These are phyloP conservation scores for Dimargaris cristalligena DNA, from an alignment of 192 early-diverging fungal genomes.

Conservation along the genomic window DNA sequence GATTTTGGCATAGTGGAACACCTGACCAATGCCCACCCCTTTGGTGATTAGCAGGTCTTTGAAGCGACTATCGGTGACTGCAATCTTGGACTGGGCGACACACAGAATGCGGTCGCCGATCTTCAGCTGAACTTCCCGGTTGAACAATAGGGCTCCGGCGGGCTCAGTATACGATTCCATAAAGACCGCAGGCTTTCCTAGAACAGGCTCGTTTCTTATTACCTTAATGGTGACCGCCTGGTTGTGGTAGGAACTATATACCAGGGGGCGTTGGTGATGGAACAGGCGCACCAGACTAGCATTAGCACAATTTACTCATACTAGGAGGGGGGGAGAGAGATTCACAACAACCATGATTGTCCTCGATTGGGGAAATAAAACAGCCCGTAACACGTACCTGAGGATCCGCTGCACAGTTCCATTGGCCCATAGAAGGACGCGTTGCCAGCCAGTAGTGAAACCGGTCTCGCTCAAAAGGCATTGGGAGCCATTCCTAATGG, in stretches of 20 bases:
- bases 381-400: no score
- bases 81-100: constrained; percentile 23
- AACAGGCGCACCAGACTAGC: no score
- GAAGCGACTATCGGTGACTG: constrained; percentile 21
- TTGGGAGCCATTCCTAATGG: constrained; percentile 28
- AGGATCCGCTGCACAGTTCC: constrained; percentile 32
- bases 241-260: constrained; percentile 27
- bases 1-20: constrained; percentile 17
- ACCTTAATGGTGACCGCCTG: constrained; percentile 27
- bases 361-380: no score
- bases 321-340: background rate
- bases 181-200: constrained; percentile 5
- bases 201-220: constrained; percentile 20
- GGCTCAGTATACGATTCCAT: background rate
- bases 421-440: constrained; percentile 32
- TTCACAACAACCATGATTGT: no score
- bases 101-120: constrained; percentile 14
- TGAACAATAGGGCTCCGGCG: background rate
- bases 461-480: constrained; percentile 25
- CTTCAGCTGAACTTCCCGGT: constrained; percentile 3
- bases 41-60: constrained; percentile 23
- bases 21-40: constrained; percentile 32
- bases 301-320: no score
- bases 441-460: constrained; percentile 26
- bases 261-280: no score